phyloP scores from a whole-genome alignment of 768 basidiomycete species.

The Rhodotorula paludigena region DNA sequence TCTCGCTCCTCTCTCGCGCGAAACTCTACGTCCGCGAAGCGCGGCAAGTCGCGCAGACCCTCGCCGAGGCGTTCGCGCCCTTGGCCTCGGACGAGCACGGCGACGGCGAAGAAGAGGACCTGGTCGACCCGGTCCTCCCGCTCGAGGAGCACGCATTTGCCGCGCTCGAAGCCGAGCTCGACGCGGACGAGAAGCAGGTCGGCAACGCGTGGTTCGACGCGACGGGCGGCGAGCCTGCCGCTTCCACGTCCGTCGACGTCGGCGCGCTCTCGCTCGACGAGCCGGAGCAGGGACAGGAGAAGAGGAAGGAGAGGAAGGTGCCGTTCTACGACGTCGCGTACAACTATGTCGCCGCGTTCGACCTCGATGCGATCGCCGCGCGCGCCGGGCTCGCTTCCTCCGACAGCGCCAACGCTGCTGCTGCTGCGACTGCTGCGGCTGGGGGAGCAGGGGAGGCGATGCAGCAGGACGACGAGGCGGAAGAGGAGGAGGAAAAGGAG shows the following conservation, averaged over 20 bases:
- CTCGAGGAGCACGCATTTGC: constrained; percentile 49
- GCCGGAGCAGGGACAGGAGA: constrained; percentile 51
- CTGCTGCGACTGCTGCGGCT: not conserved
- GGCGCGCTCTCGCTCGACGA: constrained; percentile 40
- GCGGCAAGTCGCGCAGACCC: constrained; percentile 52
- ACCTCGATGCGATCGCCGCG: constrained; percentile 33
- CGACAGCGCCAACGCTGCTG: too few species aligned
- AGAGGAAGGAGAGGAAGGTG: constrained; percentile 64
- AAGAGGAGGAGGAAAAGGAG: not conserved
- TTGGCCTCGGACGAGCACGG: constrained; percentile 1
- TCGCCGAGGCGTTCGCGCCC: constrained; percentile 51
- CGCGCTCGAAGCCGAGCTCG: constrained; percentile 56
- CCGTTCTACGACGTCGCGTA: constrained; percentile 93
- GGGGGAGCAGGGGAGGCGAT: not conserved
- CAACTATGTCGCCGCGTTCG: constrained; percentile 71
- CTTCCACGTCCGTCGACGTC: not conserved
- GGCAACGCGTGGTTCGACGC: constrained; percentile 53
- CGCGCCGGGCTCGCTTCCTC: constrained; percentile 12
- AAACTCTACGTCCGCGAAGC: constrained; percentile 71
- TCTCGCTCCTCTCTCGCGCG: constrained; percentile 67
- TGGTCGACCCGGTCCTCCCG: constrained; percentile 55
- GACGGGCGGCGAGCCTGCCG: constrained; percentile 19
- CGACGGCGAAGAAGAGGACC: constrained; percentile 43
- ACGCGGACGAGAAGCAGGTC: constrained; percentile 53
- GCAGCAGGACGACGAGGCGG: not conserved